Evolutionary conservation across 768 basidiomycete species (phyloP).

Genomic region (Leccinum boreale): DNA sequence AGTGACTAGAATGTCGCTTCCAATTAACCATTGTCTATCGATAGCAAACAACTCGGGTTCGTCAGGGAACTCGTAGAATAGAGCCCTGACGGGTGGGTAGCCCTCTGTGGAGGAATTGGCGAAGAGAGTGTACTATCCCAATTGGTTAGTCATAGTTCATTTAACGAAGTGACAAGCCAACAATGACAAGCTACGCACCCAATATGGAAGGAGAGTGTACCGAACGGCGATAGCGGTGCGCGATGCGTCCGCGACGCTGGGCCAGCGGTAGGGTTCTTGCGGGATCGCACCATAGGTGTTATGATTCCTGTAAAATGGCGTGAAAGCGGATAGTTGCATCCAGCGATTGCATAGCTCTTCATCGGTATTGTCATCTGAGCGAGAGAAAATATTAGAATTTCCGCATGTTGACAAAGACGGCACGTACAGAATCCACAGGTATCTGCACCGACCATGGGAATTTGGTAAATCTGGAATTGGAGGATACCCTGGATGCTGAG

Average conservation of each 20-base stretch:
- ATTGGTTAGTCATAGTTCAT: constrained; percentile 25
- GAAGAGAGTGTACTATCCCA: constrained; percentile 61
- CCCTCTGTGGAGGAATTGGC: constrained; percentile 59
- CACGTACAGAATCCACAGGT: constrained; percentile 36
- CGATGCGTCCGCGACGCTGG: constrained; percentile 68
- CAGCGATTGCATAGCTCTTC: constrained; percentile 82
- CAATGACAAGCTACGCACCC: constrained; percentile 43
- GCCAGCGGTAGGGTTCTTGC: constrained; percentile 79
- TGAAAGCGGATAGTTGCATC: constrained; percentile 78
- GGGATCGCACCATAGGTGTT: constrained; percentile 59
- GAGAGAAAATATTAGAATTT: constrained; percentile 1
- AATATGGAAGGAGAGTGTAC: constrained; percentile 71
- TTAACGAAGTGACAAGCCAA: neutral
- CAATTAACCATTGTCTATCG: constrained; percentile 70
- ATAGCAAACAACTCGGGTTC: constrained; percentile 60
- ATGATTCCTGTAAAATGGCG: constrained; percentile 78
- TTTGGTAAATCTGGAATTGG: constrained; percentile 79
- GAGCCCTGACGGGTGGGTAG: constrained; percentile 66
- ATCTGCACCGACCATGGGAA: constrained; percentile 79
- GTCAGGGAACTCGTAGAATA: constrained; percentile 76
- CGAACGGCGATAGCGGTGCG: constrained; percentile 64
- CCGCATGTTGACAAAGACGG: neutral
- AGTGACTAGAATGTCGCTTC: constrained; percentile 66
- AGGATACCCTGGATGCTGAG: constrained; percentile 71
- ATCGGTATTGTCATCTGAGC: constrained; percentile 51